phyloP scores from a whole-genome alignment of 768 basidiomycete genomes.

The Mycena indigotica region DNA sequence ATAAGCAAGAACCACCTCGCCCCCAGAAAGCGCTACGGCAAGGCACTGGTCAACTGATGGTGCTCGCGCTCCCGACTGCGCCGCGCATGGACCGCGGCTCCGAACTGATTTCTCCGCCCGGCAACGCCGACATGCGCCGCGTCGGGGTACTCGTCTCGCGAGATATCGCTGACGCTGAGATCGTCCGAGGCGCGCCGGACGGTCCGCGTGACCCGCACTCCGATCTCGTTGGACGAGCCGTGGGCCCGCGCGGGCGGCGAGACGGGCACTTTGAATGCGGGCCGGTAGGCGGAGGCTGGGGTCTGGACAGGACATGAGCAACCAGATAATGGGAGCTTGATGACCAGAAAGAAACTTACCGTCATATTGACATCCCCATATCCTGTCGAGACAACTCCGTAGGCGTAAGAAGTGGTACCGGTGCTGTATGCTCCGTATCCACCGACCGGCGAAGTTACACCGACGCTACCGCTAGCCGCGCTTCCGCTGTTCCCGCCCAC shows the following conservation, averaged over 20 bases:
- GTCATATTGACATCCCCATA: not conserved
- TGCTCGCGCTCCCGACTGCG: not conserved
- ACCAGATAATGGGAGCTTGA: not conserved
- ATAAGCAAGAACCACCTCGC: too few species aligned
- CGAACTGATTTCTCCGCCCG: not conserved
- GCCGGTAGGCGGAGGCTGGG: not conserved
- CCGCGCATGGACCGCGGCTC: not conserved
- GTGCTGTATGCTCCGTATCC: not conserved
- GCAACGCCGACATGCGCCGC: not conserved
- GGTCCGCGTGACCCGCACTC: not conserved
- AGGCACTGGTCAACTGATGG: not conserved
- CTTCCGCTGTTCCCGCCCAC: not conserved
- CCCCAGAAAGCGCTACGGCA: not conserved
- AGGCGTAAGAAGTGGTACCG: not conserved
- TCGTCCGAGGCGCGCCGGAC: not conserved
- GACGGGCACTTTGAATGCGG: conserved; percentile 1
- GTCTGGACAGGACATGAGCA: not conserved
- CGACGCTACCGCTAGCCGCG: not conserved
- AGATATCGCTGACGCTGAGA: not conserved
- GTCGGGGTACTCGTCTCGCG: not conserved
- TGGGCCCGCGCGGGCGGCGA: not conserved
- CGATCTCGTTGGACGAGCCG: not conserved
- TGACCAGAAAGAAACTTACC: not conserved
- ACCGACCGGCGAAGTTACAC: not conserved
- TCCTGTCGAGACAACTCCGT: not conserved